Conservation (phyloP, 768 basidiomycete genomes). For the Mycena haematopus region DNA sequence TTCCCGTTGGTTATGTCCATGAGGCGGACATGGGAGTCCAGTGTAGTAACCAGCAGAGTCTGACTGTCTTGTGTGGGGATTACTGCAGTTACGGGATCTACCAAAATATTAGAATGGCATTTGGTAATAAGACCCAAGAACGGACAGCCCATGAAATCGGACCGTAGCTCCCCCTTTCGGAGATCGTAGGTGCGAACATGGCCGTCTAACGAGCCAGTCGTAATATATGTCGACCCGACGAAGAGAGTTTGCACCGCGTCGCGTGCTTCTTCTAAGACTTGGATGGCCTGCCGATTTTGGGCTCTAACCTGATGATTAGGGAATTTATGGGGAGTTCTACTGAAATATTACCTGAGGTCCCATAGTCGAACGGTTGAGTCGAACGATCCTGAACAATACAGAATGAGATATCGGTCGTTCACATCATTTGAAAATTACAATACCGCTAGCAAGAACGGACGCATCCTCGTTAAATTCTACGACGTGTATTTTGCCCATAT, state of each 20-base stretch:
- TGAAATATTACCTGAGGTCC: constrained; percentile 75
- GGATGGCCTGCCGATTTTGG: constrained; percentile 85
- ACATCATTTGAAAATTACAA: constrained; percentile 29
- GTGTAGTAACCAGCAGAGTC: constrained; percentile 80
- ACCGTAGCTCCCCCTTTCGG: constrained; percentile 87
- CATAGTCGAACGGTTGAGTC: constrained; percentile 91
- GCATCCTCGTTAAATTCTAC: constrained; percentile 93
- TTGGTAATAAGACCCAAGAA: constrained; percentile 27
- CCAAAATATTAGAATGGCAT: constrained; percentile 10
- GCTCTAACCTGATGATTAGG: constrained; percentile 49
- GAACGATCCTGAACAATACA: constrained; percentile 78
- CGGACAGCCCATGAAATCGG: constrained; percentile 92
- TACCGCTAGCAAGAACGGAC: constrained; percentile 87
- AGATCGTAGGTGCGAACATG: constrained; percentile 93
- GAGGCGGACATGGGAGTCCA: constrained; percentile 85
- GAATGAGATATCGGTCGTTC: background rate
- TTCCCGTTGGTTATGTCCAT: constrained; percentile 87
- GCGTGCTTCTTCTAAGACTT: constrained; percentile 85
- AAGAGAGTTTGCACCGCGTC: constrained; percentile 86
- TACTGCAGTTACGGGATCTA: constrained; percentile 89
- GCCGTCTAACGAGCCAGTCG: constrained; percentile 90
- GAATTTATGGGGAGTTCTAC: background rate
- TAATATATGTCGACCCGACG: constrained; percentile 68
- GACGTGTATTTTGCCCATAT: constrained; percentile 87
- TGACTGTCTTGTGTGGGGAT: constrained; percentile 80